Percentiles rank a stretch among this genome's conserved stretches.
Evolutionary conservation across 2,329 filamentous ascomycete species (phyloP).

Genomic region (Coniochaeta sp.): DNA sequence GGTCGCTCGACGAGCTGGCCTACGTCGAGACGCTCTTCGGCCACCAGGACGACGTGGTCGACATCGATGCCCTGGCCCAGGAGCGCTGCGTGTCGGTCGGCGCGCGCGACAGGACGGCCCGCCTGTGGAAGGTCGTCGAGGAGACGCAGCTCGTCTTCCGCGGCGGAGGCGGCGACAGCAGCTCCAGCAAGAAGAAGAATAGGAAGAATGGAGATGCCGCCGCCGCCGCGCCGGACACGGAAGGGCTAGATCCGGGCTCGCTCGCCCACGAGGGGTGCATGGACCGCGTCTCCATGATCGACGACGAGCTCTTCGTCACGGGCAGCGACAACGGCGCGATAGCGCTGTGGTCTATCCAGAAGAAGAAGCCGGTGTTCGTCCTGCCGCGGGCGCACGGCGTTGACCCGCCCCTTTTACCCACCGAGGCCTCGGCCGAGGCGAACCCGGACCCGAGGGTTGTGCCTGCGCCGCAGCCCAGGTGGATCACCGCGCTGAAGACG

Average conservation of each 20-base stretch:
- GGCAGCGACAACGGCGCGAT: conserved; percentile 87
- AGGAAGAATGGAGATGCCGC: conserved; percentile 39
- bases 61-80: conserved; percentile 73
- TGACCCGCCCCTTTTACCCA: conserved; percentile 61
- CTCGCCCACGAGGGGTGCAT: conserved; percentile 74
- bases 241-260: conserved; percentile 39
- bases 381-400: conserved; percentile 78
- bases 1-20: conserved; percentile 84
- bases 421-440: conserved; percentile 66
- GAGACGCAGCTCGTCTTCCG: conserved; percentile 94
- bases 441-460: conserved; percentile 53
- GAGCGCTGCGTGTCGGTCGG: conserved; percentile 91
- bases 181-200: conserved; percentile 12
- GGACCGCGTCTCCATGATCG: conserved; percentile 86
- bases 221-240: conserved; percentile 12
- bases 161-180: conserved; percentile 56
- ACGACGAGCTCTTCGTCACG: conserved; percentile 83
- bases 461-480: conserved; percentile 64
- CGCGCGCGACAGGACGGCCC: conserved; percentile 80
- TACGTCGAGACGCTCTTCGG: conserved; percentile 96
- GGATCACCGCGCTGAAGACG: conserved; percentile 82
- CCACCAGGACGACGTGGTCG: conserved; percentile 85
- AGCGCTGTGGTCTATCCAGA: conserved; percentile 79
- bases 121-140: conserved; percentile 93
- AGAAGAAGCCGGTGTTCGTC: conserved; percentile 89